Evolutionary conservation across 2,329 filamentous ascomycete species (phyloP).

Genomic region (Fusarium bulbicola): DNA sequence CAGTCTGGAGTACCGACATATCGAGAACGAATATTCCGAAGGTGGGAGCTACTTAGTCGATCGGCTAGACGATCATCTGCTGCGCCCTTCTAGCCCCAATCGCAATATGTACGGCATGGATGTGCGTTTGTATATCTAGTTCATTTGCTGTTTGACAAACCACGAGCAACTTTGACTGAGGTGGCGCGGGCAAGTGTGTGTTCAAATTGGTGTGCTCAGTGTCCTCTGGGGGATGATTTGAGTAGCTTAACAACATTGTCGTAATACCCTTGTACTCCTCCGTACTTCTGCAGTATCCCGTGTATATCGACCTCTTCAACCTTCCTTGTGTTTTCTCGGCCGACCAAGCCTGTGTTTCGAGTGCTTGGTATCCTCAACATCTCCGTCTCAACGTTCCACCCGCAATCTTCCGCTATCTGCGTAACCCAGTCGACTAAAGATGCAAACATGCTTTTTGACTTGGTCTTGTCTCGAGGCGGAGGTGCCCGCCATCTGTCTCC

Average conservation of each 20-base stretch:
- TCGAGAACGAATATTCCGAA: not conserved
- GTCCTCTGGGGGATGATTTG: slow-evolving; percentile 48
- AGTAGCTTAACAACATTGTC: slow-evolving; percentile 71
- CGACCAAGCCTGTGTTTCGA: slow-evolving; percentile 83
- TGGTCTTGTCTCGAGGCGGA: slow-evolving; percentile 59
- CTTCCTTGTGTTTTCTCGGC: slow-evolving; percentile 57
- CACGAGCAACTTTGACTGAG: not conserved
- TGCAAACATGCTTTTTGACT: slow-evolving; percentile 77
- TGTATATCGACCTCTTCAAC: slow-evolving; percentile 51
- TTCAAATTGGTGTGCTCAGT: slow-evolving; percentile 18
- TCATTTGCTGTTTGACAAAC: not conserved
- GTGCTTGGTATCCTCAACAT: slow-evolving; percentile 93
- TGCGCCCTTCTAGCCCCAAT: not conserved
- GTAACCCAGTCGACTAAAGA: slow-evolving; percentile 83
- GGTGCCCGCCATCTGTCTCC: slow-evolving; percentile 78
- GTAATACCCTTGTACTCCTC: slow-evolving; percentile 65
- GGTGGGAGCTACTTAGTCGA: not conserved
- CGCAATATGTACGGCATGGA: not conserved
- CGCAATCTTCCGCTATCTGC: slow-evolving; percentile 74
- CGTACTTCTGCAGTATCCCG: slow-evolving; percentile 59
- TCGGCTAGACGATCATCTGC: not conserved
- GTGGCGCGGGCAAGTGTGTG: not conserved
- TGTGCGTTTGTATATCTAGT: not conserved
- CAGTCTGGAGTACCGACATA: not conserved
- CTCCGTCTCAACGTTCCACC: slow-evolving; percentile 82